Percentiles rank a stretch among this genome's conserved stretches.
Conservation (phyloP, 2,329 filamentous ascomycete genomes). For the Phialocephala subalpina region DNA sequence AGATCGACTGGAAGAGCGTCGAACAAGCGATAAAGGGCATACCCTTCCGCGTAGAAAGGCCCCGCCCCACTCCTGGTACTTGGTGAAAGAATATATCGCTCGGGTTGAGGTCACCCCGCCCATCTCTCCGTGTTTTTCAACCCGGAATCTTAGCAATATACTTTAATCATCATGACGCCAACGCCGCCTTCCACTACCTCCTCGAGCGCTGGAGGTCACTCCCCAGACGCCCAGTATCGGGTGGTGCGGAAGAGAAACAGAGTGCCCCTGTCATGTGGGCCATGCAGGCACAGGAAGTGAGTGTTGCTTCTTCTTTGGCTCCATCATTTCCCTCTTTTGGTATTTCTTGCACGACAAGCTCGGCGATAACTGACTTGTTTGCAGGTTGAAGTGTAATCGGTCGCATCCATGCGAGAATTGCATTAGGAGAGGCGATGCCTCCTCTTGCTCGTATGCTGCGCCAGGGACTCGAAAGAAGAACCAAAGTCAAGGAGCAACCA, state of each 20-base stretch:
- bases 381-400: slow-evolving; percentile 88
- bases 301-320: slow-evolving; percentile 40
- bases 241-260: slow-evolving; percentile 92
- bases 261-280: slow-evolving; percentile 89
- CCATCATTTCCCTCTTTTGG: slow-evolving; percentile 18
- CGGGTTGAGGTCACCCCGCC: slow-evolving; percentile 24
- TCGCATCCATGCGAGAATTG: slow-evolving; percentile 93
- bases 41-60: slow-evolving; percentile 22
- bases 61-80: slow-evolving; percentile 28
- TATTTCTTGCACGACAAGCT: slow-evolving; percentile 24
- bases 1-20: slow-evolving; percentile 22
- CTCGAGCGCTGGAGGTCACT: slow-evolving; percentile 76
- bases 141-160: slow-evolving; percentile 17
- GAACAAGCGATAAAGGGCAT: slow-evolving; percentile 22
- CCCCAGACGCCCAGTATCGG: slow-evolving; percentile 85
- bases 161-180: slow-evolving; percentile 65
- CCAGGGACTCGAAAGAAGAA: slow-evolving; percentile 76
- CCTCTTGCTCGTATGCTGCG: slow-evolving; percentile 85
- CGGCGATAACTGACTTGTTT: slow-evolving; percentile 46
- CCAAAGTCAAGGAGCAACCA: slow-evolving; percentile 67
- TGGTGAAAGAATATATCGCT: slow-evolving; percentile 27
- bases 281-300: slow-evolving; percentile 92
- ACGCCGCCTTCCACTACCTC: slow-evolving; percentile 82
- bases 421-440: slow-evolving; percentile 82
- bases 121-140: slow-evolving; percentile 25